Conservation (phyloP, 495 filamentous ascomycete genomes). For the Sphaerosporella brunnea region DNA sequence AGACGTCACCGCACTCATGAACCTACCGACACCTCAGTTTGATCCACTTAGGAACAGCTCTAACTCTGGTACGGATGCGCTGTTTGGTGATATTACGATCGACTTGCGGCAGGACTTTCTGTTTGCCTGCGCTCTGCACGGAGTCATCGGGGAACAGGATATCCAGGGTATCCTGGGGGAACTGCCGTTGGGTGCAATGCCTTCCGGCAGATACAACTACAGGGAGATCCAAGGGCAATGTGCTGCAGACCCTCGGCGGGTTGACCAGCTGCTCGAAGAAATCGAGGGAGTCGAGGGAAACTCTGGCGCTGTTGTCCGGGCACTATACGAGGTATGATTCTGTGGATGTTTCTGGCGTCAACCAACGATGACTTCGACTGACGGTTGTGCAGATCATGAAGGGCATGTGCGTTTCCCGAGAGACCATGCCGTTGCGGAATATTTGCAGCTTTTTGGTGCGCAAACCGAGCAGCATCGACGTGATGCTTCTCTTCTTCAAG, state of each 20-base stretch:
- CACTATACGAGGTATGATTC: slow-evolving; percentile 53
- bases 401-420: slow-evolving; percentile 59
- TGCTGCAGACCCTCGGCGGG: slow-evolving; percentile 47
- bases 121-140: slow-evolving; percentile 75
- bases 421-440: slow-evolving; percentile 76
- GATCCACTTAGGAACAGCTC: slow-evolving; percentile 20
- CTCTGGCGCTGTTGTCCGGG: slow-evolving; percentile 69
- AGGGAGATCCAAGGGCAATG: slow-evolving; percentile 61
- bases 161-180: slow-evolving; percentile 73
- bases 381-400: slow-evolving; percentile 45
- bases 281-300: slow-evolving; percentile 92
- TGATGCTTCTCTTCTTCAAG: slow-evolving; percentile 70
- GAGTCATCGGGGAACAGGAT: slow-evolving; percentile 55
- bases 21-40: slow-evolving; percentile 17
- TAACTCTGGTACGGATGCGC: slow-evolving; percentile 18
- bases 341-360: background rate
- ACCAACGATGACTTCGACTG: slow-evolving; percentile 7
- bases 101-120: slow-evolving; percentile 74
- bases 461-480: slow-evolving; percentile 62
- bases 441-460: slow-evolving; percentile 65
- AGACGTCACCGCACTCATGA: slow-evolving; percentile 30
- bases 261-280: slow-evolving; percentile 66
- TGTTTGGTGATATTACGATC: slow-evolving; percentile 17
- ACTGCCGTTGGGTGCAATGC: slow-evolving; percentile 64
- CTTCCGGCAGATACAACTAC: slow-evolving; percentile 58